phyloP scores from a whole-genome alignment of 768 basidiomycete species.

The Termitomyces sp. region DNA sequence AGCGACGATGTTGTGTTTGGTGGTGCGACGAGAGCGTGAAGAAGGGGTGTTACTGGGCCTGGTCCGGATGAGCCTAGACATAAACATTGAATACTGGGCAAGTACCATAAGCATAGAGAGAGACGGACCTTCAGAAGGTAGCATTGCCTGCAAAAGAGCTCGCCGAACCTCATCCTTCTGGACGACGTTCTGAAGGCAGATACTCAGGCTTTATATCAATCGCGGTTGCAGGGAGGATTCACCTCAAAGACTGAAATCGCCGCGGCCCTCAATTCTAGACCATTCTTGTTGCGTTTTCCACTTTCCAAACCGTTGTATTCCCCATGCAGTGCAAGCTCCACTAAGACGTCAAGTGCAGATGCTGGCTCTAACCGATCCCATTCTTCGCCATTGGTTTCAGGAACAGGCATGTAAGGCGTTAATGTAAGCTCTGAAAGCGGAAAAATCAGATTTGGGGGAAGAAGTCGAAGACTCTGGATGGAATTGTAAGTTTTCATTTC shows the following conservation, averaged over 20 bases:
- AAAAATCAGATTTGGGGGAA: conserved; percentile 44
- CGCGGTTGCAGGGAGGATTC: not conserved
- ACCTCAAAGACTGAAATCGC: conserved; percentile 86
- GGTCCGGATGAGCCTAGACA: conserved; percentile 25
- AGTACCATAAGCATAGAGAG: not conserved
- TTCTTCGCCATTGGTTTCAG: conserved; percentile 85
- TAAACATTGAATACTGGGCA: not conserved
- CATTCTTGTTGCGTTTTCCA: conserved; percentile 55
- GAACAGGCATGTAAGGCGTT: conserved; percentile 70
- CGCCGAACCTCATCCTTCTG: conserved; percentile 65
- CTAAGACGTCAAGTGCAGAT: conserved; percentile 76
- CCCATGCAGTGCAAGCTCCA: conserved; percentile 80
- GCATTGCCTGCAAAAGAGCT: conserved; percentile 68
- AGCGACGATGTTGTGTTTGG: conserved; percentile 50
- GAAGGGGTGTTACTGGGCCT: conserved; percentile 56
- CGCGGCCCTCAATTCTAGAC: conserved; percentile 67
- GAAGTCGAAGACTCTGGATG: conserved; percentile 38
- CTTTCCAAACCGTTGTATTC: conserved; percentile 74
- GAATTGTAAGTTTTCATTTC: conserved; percentile 3
- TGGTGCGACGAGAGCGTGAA: conserved; percentile 60
- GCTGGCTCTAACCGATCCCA: conserved; percentile 84
- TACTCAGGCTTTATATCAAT: not conserved
- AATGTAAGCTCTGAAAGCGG: conserved; percentile 63
- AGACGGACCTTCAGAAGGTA: conserved; percentile 41
- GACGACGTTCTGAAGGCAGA: conserved; percentile 57